Evolutionary conservation across 2,329 filamentous ascomycete species (phyloP).

Genomic region (Colletotrichum liriopes): DNA sequence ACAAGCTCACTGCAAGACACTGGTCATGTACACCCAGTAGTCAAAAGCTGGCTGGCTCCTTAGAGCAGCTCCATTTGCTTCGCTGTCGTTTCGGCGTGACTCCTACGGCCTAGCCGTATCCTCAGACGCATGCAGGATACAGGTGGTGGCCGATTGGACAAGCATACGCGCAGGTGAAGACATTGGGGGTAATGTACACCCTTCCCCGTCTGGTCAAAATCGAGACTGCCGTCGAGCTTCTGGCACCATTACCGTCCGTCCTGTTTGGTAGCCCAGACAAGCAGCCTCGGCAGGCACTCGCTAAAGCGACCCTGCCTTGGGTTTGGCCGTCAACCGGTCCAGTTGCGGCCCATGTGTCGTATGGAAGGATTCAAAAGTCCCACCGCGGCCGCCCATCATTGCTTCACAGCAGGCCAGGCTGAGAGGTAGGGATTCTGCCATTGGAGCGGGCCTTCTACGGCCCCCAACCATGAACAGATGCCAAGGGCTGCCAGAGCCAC

Average conservation of each 20-base stretch:
- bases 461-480: not conserved
- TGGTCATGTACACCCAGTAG: not conserved
- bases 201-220: not conserved
- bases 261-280: conserved; percentile 5
- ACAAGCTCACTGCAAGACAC: not conserved
- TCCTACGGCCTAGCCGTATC: not conserved
- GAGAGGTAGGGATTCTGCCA: conserved; percentile 23
- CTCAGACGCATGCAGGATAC: not conserved
- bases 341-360: conserved; percentile 18
- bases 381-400: not conserved
- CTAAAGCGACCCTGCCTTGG: not conserved
- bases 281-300: not conserved
- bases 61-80: not conserved
- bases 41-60: not conserved
- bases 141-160: not conserved
- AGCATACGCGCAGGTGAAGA: not conserved
- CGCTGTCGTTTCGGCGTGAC: not conserved
- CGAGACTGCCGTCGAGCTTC: not conserved
- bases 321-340: not conserved
- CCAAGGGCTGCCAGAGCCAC: not conserved
- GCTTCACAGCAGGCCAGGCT: conserved; percentile 12
- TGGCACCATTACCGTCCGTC: not conserved
- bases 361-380: conserved; percentile 6
- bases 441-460: not conserved
- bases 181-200: not conserved